phyloP scores from a whole-genome alignment of 148 eudicot species.

The Tetragonia tetragonoides region DNA sequence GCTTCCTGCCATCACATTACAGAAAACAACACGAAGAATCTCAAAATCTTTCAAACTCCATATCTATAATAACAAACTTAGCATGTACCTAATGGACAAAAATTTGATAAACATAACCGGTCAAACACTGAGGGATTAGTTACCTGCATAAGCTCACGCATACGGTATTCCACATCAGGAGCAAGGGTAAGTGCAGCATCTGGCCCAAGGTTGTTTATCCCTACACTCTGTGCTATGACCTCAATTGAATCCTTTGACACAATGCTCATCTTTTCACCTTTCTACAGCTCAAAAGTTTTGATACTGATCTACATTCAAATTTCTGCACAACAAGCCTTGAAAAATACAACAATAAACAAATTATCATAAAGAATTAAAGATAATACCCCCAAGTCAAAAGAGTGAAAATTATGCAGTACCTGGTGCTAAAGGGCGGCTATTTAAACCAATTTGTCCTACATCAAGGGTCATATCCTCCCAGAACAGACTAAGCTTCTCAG shows the following conservation, averaged over 20 bases:
- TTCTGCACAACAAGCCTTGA: background rate
- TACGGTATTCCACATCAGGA: slow-evolving; percentile 75
- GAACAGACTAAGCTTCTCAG: background rate
- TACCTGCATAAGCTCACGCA: slow-evolving; percentile 86
- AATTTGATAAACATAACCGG: background rate
- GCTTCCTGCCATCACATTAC: slow-evolving; percentile 52
- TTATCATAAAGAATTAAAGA: background rate
- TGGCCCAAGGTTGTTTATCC: slow-evolving; percentile 54
- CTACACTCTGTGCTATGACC: slow-evolving; percentile 70
- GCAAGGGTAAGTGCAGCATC: slow-evolving; percentile 73
- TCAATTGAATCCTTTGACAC: slow-evolving; percentile 71
- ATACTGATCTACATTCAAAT: slow-evolving; percentile 2
- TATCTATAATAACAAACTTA: background rate
- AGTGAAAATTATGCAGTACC: background rate
- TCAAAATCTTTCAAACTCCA: background rate
- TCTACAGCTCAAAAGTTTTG: background rate
- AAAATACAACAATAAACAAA: background rate
- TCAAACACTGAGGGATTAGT: background rate
- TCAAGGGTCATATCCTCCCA: background rate
- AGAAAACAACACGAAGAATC: slow-evolving; percentile 3
- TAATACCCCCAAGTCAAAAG: background rate
- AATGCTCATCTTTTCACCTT: slow-evolving; percentile 50
- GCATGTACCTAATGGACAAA: background rate
- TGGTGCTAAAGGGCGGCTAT: background rate
- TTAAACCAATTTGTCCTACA: background rate